phyloP scores from a whole-genome alignment of 768 basidiomycete genomes.

The Xanthoconium purpureum region DNA sequence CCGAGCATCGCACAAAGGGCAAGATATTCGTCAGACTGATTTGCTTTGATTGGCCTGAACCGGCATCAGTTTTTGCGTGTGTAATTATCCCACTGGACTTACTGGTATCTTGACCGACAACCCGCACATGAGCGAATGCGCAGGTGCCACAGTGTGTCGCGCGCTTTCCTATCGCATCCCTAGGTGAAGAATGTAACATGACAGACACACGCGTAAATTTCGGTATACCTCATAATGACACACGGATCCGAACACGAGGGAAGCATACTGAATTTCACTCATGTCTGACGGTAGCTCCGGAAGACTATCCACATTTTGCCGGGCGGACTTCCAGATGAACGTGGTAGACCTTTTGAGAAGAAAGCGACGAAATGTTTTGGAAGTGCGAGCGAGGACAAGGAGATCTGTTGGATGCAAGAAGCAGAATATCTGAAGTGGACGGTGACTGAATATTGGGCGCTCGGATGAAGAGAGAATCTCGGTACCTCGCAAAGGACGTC shows the following conservation, averaged over 20 bases:
- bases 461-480: not conserved
- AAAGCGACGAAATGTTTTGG: slow-evolving; percentile 38
- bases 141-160: slow-evolving; percentile 32
- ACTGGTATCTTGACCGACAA: slow-evolving; percentile 27
- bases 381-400: slow-evolving; percentile 43
- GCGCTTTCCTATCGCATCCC: slow-evolving; percentile 26
- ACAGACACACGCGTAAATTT: not conserved
- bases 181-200: slow-evolving; percentile 4
- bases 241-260: slow-evolving; percentile 44
- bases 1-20: slow-evolving; percentile 8
- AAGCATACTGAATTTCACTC: slow-evolving; percentile 48
- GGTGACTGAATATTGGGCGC: not conserved
- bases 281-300: slow-evolving; percentile 47
- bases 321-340: slow-evolving; percentile 35
- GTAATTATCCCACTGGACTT: slow-evolving; percentile 1
- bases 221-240: slow-evolving; percentile 38
- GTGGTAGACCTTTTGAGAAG: slow-evolving; percentile 33
- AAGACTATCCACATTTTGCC: slow-evolving; percentile 36
- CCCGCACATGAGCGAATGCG: slow-evolving; percentile 31
- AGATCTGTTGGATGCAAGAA: slow-evolving; percentile 45
- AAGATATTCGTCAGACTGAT: slow-evolving; percentile 5
- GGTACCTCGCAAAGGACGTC: slow-evolving; percentile 29
- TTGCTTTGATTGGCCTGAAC: slow-evolving; percentile 20
- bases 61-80: not conserved
- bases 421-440: slow-evolving; percentile 38